Base-by-base conservation (phyloP, 352 stramenopile species). In the Blastocystis sp. region DNA sequence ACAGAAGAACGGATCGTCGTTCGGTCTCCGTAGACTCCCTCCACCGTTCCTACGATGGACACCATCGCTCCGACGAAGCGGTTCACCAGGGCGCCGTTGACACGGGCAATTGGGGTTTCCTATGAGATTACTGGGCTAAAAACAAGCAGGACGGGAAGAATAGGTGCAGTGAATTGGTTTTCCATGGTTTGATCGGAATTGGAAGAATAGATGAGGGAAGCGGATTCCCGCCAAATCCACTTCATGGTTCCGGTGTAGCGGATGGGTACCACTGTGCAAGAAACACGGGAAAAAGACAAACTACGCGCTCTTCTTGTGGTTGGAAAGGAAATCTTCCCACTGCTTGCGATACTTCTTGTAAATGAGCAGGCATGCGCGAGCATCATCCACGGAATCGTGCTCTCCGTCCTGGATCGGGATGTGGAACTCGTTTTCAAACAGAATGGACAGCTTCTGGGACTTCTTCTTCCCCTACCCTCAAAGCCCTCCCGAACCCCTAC, bases 371-470 rank as follows among this genome's bases (percentile, higher is more conserved):
- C 87, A 60, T 1, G 87, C 89, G n/a, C 89, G 82, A 7, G 89
- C 89, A 70, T 90, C 89, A 68, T 90, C 65, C 19, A 90, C 76
- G 11, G 91, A 90, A 62, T 92, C 87, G 70, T 93, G 91, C 87
- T 93, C 89, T 40, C 91, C 91, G n/a, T 90, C 52, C 89, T 96
- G 93, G 88, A 96, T 95, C 19, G 38, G 57, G 65, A 90, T 81
- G 19, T 89, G 78, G 70, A 95, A 89, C 54, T 92, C 91, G 65
- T 94, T 88, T 42, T 90, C 71, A 4, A 91, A 82, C 48, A 96
- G 74, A 19, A 92, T 90, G 28, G 91, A 91, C 40, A 97, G 90
- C 69, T 95, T 94, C 28, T 92, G 84, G 40, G 93, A 90, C 24
- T 91, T 81, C 78, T 92, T 91, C 90, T 94, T 95, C 74, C 91